Evolutionary conservation across 192 early-diverging fungal species (phyloP).

Genomic region (Hyaloraphidium curvatum): DNA sequence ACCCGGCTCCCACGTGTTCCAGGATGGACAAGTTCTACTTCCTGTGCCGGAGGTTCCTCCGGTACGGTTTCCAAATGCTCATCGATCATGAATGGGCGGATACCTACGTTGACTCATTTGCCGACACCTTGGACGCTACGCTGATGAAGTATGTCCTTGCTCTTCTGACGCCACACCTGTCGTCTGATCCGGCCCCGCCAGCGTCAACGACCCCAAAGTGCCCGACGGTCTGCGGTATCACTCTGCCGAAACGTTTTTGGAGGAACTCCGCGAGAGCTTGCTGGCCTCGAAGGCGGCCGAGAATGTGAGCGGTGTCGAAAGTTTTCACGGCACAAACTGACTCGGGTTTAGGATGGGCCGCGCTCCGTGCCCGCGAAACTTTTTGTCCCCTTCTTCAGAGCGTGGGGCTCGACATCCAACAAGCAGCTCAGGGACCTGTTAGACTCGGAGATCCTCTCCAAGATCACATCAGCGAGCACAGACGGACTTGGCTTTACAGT

Average conservation of each 20-base stretch:
- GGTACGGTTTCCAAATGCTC: conserved; percentile 38
- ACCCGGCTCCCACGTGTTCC: too few species aligned
- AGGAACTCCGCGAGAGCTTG: conserved; percentile 37
- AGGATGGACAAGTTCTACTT: conserved; percentile 66
- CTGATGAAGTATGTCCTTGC: neutral
- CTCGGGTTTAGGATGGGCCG: too few species aligned
- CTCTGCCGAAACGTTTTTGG: conserved; percentile 44
- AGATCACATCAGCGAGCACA: too few species aligned
- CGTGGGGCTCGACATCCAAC: too few species aligned
- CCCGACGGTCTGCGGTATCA: conserved; percentile 54
- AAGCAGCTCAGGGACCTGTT: too few species aligned
- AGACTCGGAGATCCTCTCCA: too few species aligned
- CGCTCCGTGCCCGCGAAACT: too few species aligned
- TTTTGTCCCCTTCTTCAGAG: too few species aligned
- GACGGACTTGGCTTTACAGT: too few species aligned
- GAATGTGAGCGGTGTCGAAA: too few species aligned
- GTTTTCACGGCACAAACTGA: too few species aligned
- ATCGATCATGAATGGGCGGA: conserved; percentile 33
- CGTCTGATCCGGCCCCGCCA: conserved; percentile 8
- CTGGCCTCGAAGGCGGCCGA: too few species aligned
- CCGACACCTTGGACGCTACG: conserved; percentile 19
- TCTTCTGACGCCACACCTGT: neutral
- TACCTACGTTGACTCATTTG: conserved; percentile 27
- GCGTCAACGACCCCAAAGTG: conserved; percentile 32
- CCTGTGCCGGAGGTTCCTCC: conserved; percentile 41